Conservation (phyloP, 2,329 filamentous ascomycete genomes). For the Exserohilum rostratum region DNA sequence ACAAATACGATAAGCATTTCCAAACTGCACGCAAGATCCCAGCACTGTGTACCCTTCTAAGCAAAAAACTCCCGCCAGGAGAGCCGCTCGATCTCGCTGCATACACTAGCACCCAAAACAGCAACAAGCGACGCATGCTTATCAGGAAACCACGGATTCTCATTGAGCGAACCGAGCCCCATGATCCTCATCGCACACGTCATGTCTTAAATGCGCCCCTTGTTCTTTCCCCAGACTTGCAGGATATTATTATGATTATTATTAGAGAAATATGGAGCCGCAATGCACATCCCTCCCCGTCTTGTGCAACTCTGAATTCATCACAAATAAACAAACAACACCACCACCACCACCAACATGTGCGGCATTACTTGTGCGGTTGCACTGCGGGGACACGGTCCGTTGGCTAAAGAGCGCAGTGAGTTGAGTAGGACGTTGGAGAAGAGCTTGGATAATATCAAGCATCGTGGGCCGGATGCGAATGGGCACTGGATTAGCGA, state of each 20-base stretch:
- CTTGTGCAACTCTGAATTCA: too few species aligned
- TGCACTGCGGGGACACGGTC: conserved; percentile 19
- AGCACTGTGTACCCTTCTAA: too few species aligned
- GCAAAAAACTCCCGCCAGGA: too few species aligned
- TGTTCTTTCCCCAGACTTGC: not conserved
- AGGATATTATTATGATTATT: too few species aligned
- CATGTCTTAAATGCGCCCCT: too few species aligned
- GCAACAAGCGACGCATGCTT: conserved; percentile 12
- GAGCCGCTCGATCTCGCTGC: too few species aligned
- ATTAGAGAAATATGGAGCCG: not conserved
- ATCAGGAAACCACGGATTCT: conserved; percentile 3
- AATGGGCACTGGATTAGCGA: conserved; percentile 55
- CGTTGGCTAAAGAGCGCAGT: conserved; percentile 4
- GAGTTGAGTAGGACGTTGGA: conserved; percentile 17
- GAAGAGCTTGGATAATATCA: conserved; percentile 34
- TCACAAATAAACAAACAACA: too few species aligned
- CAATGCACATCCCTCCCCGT: not conserved
- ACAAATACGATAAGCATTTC: too few species aligned
- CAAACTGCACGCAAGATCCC: too few species aligned
- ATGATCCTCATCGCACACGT: conserved; percentile 1
- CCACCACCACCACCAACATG: too few species aligned
- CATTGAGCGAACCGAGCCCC: conserved; percentile 1
- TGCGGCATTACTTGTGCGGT: conserved; percentile 25
- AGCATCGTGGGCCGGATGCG: conserved; percentile 56
- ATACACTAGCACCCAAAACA: conserved; percentile 10